Base-by-base conservation (phyloP, 176 grass and related monocot species). In the Pontederia crassipes region DNA sequence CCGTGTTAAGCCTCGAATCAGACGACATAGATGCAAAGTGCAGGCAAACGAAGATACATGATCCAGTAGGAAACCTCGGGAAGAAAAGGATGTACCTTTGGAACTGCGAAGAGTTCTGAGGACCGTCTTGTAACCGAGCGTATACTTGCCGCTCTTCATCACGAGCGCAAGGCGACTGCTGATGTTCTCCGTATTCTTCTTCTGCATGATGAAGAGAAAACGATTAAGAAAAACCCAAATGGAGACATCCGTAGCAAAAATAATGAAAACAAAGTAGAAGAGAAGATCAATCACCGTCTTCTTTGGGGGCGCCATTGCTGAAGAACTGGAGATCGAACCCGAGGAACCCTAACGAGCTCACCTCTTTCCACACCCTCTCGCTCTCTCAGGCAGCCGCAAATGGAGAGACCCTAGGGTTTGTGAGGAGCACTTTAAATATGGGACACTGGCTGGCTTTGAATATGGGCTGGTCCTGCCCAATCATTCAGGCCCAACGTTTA, bases 71-170 rank as follows among this genome's bases (percentile, higher is more conserved):
- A 60, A 10, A 60, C 1, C 1, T 4, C 10, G 10, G 52, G 11
- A 60, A 0, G 15, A 40, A 17, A 54, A 3, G 66, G 62, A 62
- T 56, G 55, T 77, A 98, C 93, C 88, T 80, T 98, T 98, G 28
- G 88, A 98, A 79, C 65, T 92, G 73, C 93, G 84, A 28, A 92
- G 88, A 48, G 84, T 83, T 84, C 83, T 92, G 70, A 98, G 81
- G 60, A 98, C 93, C 24, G 93, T 98, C 79, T 83, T 98, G 81
- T 91, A 97, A 0, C 87, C 87, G 10, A 97, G 92, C 17, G 87
- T 91, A 70, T 97, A 97, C 79, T 92, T 92, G 28, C 88, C 93
- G 48, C 93, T 98, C 84, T 98, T 98, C 93, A 98, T 98, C 59
- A 98, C 93, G 46, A 98, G 84, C 67, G 89, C 87, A 49, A 98